phyloP scores from a whole-genome alignment of 495 filamentous ascomycete species.

The Melanomma pulvis-pyrius region DNA sequence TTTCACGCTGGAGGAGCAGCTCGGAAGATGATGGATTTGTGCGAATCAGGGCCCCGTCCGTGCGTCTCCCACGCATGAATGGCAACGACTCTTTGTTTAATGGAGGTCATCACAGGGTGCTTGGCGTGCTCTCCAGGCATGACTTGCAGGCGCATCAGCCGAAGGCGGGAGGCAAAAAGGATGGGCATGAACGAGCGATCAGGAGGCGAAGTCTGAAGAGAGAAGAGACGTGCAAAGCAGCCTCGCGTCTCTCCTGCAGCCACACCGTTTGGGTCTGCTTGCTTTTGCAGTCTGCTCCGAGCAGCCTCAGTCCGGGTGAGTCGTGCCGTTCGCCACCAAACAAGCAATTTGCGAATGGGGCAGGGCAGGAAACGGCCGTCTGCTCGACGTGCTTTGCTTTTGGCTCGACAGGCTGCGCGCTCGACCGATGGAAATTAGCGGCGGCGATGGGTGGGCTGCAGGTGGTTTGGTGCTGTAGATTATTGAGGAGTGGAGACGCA shows the following conservation, averaged over 20 bases:
- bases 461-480: not conserved
- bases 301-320: not conserved
- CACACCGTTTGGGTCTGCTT: constrained; percentile 17
- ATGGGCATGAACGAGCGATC: not conserved
- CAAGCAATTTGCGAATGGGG: not conserved
- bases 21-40: not conserved
- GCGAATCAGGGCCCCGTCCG: constrained; percentile 17
- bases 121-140: constrained; percentile 28
- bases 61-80: constrained; percentile 4
- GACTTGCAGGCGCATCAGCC: constrained; percentile 20
- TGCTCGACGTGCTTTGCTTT: not conserved
- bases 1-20: not conserved
- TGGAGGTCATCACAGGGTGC: constrained; percentile 18
- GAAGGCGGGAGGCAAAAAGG: constrained; percentile 1
- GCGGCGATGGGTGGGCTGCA: not conserved
- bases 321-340: not conserved
- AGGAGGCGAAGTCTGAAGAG: not conserved
- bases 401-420: not conserved
- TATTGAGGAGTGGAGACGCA: not conserved
- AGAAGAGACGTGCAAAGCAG: not conserved
- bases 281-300: not conserved
- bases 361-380: not conserved
- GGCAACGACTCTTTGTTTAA: not conserved
- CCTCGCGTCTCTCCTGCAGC: constrained; percentile 1
- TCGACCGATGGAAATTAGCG: not conserved